Evolutionary conservation across 108 stramenopile species (phyloP).

Genomic region (Discostella stelligeroides): DNA sequence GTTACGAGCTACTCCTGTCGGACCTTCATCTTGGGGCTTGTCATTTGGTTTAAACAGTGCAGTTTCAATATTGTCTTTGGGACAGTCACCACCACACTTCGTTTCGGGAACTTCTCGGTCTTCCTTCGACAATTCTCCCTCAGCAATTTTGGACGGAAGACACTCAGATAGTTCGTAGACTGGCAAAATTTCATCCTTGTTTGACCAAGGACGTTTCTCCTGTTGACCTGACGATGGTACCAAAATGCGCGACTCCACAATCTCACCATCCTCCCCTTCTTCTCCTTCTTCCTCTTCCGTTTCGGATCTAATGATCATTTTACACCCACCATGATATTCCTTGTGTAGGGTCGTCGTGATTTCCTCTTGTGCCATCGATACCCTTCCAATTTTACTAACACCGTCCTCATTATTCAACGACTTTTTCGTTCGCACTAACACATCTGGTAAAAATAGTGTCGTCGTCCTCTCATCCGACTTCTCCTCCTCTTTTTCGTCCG

Average conservation of each 20-base stretch:
- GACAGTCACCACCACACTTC: not conserved
- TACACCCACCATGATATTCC: too few relatives aligned
- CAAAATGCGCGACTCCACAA: not conserved
- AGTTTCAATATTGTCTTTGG: not conserved
- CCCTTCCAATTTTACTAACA: not conserved
- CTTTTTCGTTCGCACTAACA: too few relatives aligned
- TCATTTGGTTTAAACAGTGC: not conserved
- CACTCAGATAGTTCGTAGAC: not conserved
- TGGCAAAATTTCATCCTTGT: not conserved
- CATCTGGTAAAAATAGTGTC: too few relatives aligned
- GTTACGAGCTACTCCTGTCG: not conserved
- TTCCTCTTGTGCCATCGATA: too few relatives aligned
- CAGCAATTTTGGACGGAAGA: not conserved
- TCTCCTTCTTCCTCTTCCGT: not conserved
- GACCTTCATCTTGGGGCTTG: slow-evolving; percentile 10
- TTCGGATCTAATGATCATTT: not conserved
- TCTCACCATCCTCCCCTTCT: not conserved
- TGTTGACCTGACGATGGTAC: not conserved
- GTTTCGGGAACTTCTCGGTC: not conserved
- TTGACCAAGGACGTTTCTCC: not conserved
- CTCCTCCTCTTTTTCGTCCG: not conserved
- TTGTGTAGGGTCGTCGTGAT: too few relatives aligned
- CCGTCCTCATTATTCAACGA: too few relatives aligned
- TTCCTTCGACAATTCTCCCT: not conserved
- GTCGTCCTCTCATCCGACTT: too few relatives aligned